These are phyloP conservation scores for Cymbopogon citratus DNA, from an alignment of 176 grass and related monocot genomes.

Conservation along the genomic window DNA sequence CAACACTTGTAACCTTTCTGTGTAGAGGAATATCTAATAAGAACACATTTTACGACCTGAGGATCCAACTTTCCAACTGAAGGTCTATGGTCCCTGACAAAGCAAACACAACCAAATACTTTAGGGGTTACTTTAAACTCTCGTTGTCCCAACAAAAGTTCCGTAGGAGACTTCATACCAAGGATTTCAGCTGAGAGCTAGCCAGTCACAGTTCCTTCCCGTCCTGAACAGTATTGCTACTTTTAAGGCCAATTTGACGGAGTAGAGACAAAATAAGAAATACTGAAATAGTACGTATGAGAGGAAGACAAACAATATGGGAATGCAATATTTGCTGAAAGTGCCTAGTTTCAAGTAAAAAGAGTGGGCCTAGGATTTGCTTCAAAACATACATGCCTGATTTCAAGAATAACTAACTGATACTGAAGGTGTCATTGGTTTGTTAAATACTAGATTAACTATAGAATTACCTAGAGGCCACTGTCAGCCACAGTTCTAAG, in stretches of 20 bases:
- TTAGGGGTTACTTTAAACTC: no score
- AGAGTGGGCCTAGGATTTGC: background rate
- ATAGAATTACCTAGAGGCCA: slow-evolving; percentile 61
- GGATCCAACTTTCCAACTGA: no score
- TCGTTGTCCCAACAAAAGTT: no score
- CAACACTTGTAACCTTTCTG: no score
- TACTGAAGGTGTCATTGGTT: background rate
- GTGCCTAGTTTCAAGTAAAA: background rate
- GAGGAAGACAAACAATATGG: background rate
- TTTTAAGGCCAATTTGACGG: background rate
- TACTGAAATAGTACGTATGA: background rate
- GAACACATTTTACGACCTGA: no score
- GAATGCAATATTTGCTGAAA: background rate
- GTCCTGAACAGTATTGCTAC: background rate
- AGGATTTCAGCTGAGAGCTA: background rate
- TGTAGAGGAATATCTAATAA: no score
- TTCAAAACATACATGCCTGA: background rate
- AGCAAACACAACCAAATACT: no score
- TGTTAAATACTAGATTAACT: slow-evolving; percentile 1
- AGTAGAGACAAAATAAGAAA: background rate
- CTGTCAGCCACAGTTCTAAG: slow-evolving; percentile 72
- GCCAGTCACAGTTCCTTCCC: background rate
- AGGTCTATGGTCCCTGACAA: no score
- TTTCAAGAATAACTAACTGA: background rate
- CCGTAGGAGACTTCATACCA: no score